Percentiles rank a stretch among this genome's conserved stretches.
Conservation (phyloP, 2,329 filamentous ascomycete species). For the Dactylellina haptotyla region DNA sequence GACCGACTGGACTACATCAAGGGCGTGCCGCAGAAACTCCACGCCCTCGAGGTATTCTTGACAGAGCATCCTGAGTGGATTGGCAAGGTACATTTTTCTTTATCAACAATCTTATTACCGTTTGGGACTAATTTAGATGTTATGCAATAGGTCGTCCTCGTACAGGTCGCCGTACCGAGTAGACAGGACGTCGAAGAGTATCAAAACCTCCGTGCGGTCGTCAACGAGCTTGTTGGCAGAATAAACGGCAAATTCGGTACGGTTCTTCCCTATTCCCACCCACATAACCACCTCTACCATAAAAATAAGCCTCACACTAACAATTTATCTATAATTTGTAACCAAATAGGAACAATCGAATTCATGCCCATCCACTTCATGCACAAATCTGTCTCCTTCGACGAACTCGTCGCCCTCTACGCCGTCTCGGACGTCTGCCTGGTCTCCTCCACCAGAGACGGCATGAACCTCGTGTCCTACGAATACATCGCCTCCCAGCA, state of each 20-base stretch:
- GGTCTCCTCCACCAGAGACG: conserved; percentile 70
- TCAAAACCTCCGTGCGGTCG: conserved; percentile 91
- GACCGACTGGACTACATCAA: conserved; percentile 99
- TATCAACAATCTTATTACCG: too few species aligned
- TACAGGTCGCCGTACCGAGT: conserved; percentile 94
- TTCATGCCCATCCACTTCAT: conserved; percentile 99
- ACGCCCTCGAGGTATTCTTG: conserved; percentile 94
- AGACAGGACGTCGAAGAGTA: conserved; percentile 97
- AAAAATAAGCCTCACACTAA: not conserved
- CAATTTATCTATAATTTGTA: too few species aligned
- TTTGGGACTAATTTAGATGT: too few species aligned
- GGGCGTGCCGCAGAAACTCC: conserved; percentile 95
- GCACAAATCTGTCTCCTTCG: conserved; percentile 93
- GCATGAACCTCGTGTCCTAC: conserved; percentile 98
- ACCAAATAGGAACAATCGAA: conserved; percentile 85
- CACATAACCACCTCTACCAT: not conserved
- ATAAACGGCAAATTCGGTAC: conserved; percentile 93
- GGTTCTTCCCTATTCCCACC: conserved; percentile 49
- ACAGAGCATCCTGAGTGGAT: conserved; percentile 98
- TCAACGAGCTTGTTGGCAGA: conserved; percentile 94
- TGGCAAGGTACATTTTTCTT: conserved; percentile 92
- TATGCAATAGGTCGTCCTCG: conserved; percentile 71
- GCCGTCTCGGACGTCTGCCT: conserved; percentile 59
- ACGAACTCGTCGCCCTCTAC: conserved; percentile 76
- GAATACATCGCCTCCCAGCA: conserved; percentile 97